These are phyloP conservation scores for Xylariaceae sp. DNA, from an alignment of 2,329 filamentous ascomycete species.

Conservation along the genomic window DNA sequence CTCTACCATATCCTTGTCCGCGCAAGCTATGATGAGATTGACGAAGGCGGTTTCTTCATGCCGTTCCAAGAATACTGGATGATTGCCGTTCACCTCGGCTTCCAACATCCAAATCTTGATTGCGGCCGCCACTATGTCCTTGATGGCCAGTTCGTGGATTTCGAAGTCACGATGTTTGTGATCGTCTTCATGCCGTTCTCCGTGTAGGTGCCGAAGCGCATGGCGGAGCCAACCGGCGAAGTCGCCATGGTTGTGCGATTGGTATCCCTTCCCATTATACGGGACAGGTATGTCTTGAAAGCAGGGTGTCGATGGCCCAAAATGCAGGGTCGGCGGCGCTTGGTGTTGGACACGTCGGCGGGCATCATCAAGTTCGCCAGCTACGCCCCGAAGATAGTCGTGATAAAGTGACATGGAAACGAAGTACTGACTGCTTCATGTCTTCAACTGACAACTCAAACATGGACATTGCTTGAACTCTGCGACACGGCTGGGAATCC, in stretches of 20 bases:
- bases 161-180: background rate
- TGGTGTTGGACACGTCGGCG: too few species aligned
- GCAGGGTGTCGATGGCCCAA: slow-evolving; percentile 1
- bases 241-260: slow-evolving; percentile 1
- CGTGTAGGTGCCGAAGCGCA: slow-evolving; percentile 2
- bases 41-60: background rate
- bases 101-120: slow-evolving; percentile 10
- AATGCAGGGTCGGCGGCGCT: too few species aligned
- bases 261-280: background rate
- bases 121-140: slow-evolving; percentile 1
- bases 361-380: too few species aligned
- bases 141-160: slow-evolving; percentile 1
- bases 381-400: too few species aligned
- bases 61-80: background rate
- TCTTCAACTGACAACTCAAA: too few species aligned
- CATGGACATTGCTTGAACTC: too few species aligned
- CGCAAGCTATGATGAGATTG: slow-evolving; percentile 3
- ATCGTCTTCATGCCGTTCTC: slow-evolving; percentile 4
- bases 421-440: too few species aligned
- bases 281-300: slow-evolving; percentile 6
- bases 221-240: slow-evolving; percentile 6
- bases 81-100: background rate
- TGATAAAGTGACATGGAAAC: too few species aligned
- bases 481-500: too few species aligned
- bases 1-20: background rate